These are phyloP conservation scores for Cynara cardunculus DNA, from an alignment of 129 eudicot genomes.

Conservation along the genomic window DNA sequence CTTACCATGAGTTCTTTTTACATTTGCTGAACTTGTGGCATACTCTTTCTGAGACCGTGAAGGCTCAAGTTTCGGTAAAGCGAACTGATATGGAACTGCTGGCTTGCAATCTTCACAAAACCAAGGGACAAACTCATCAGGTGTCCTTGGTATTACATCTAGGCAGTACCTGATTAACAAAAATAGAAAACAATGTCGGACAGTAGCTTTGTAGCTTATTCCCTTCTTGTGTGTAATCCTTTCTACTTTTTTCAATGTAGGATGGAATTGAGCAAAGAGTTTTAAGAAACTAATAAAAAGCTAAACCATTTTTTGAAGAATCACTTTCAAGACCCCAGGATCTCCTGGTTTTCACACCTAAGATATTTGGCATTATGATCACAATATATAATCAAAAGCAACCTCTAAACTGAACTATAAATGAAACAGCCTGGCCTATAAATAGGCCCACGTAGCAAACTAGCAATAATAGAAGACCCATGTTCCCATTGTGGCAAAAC, in stretches of 20 bases:
- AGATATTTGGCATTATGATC: background rate
- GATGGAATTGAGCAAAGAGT: background rate
- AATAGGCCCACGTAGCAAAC: background rate
- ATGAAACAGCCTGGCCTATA: background rate
- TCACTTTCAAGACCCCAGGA: too few relatives aligned
- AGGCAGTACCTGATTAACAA: constrained; percentile 58
- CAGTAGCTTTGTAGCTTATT: background rate
- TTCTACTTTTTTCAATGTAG: background rate
- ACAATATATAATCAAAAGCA: background rate
- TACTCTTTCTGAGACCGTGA: constrained; percentile 2
- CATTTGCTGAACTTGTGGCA: constrained; percentile 14
- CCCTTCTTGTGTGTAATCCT: background rate
- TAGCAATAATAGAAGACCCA: background rate
- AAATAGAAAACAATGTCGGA: background rate
- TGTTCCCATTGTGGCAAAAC: background rate
- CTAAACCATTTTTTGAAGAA: too few relatives aligned
- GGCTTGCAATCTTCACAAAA: constrained; percentile 57
- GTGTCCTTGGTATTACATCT: constrained; percentile 32
- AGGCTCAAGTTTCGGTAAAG: background rate
- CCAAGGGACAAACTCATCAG: constrained; percentile 57
- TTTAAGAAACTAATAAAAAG: background rate
- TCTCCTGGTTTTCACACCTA: too few relatives aligned
- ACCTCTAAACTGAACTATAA: too few relatives aligned
- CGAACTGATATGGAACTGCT: background rate
- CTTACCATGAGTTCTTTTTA: background rate